Conservation (phyloP, 2,329 filamentous ascomycete species). For the Monosporascus sp. region DNA sequence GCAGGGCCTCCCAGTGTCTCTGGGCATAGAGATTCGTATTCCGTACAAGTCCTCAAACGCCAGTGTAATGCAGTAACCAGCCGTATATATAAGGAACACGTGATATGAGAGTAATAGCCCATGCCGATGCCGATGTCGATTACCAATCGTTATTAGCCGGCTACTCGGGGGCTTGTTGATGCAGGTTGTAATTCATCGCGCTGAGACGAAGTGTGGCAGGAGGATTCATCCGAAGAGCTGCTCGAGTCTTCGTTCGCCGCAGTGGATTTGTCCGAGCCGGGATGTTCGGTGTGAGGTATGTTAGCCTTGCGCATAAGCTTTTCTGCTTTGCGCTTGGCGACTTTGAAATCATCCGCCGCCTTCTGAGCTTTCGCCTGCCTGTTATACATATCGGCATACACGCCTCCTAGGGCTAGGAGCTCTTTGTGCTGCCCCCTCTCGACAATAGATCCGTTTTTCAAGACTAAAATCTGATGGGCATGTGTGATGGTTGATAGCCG, state of each 20-base stretch:
- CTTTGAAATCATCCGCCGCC: conserved; percentile 56
- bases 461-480: conserved; percentile 78
- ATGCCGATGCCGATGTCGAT: background rate
- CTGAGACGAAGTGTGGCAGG: conserved; percentile 3
- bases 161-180: background rate
- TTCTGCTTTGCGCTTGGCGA: conserved; percentile 35
- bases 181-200: background rate
- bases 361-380: conserved; percentile 79
- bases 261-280: conserved; percentile 24
- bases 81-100: background rate
- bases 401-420: conserved; percentile 63
- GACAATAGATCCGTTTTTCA: conserved; percentile 69
- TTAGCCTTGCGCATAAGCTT: conserved; percentile 47
- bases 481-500: conserved; percentile 81
- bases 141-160: background rate
- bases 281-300: conserved; percentile 29
- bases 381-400: conserved; percentile 82
- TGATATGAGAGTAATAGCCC: background rate
- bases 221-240: conserved; percentile 28
- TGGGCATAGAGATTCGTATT: background rate
- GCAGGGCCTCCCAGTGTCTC: background rate
- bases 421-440: conserved; percentile 78
- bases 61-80: background rate
- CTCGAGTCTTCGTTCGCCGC: conserved; percentile 37
- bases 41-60: background rate